Conservation (phyloP, 305 asterid species). For the Solanum aculeatissimum region DNA sequence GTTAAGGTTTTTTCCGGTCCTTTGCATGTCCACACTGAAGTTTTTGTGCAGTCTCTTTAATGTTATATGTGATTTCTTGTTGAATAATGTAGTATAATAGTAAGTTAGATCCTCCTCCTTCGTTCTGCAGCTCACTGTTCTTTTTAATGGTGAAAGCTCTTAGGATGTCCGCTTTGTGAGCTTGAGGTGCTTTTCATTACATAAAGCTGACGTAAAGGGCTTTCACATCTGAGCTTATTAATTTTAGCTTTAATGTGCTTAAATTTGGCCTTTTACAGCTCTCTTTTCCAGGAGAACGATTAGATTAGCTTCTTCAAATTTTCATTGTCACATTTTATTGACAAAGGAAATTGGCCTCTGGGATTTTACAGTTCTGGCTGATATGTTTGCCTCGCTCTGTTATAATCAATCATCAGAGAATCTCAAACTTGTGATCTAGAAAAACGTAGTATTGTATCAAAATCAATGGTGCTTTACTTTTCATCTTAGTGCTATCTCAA, state of each 20-base stretch:
- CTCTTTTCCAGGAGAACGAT: neutral
- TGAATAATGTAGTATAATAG: neutral
- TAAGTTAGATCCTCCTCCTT: neutral
- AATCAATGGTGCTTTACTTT: neutral
- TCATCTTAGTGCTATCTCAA: neutral
- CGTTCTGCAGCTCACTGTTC: neutral
- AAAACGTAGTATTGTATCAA: neutral
- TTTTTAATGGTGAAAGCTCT: neutral
- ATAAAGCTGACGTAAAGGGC: neutral
- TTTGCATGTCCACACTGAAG: neutral
- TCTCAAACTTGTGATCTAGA: neutral
- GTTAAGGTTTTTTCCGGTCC: constrained; percentile 42
- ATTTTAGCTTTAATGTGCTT: neutral
- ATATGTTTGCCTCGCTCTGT: neutral
- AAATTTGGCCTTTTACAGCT: neutral
- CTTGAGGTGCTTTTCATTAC: neutral
- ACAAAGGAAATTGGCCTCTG: neutral
- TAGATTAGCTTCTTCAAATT: neutral
- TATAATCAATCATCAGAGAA: neutral
- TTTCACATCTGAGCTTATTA: neutral
- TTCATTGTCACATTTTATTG: neutral
- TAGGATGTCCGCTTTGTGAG: neutral
- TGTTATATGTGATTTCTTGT: neutral
- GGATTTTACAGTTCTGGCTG: neutral
- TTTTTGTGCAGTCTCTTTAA: neutral